These are phyloP conservation scores for Suillus hirtellus DNA, from an alignment of 768 basidiomycete species.

Conservation along the genomic window DNA sequence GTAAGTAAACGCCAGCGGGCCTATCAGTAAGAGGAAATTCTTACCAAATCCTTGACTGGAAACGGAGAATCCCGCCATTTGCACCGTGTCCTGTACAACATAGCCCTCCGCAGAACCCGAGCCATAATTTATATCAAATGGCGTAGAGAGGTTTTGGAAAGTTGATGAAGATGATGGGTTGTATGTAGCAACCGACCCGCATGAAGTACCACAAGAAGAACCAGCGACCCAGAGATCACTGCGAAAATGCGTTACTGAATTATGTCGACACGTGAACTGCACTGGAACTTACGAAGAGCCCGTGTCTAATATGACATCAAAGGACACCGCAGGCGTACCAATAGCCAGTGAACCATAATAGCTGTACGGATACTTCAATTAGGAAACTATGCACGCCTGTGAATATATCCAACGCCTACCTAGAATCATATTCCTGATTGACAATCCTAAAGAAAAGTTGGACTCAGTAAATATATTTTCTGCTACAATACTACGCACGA, in stretches of 20 bases:
- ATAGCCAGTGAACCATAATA: slow-evolving; percentile 42
- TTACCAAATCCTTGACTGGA: slow-evolving; percentile 45
- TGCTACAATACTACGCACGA: slow-evolving; percentile 36
- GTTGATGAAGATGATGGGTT: slow-evolving; percentile 36
- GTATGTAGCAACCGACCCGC: slow-evolving; percentile 33
- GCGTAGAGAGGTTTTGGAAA: slow-evolving; percentile 35
- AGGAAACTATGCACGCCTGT: background rate
- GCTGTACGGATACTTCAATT: slow-evolving; percentile 16
- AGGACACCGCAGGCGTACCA: slow-evolving; percentile 48
- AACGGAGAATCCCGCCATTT: slow-evolving; percentile 54
- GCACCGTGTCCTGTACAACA: slow-evolving; percentile 44
- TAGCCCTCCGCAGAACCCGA: slow-evolving; percentile 49
- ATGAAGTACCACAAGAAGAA: slow-evolving; percentile 31
- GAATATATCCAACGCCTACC: slow-evolving; percentile 36
- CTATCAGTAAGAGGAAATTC: background rate
- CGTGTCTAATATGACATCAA: slow-evolving; percentile 54
- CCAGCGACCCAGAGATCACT: slow-evolving; percentile 54
- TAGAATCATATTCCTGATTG: slow-evolving; percentile 67
- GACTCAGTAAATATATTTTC: slow-evolving; percentile 9
- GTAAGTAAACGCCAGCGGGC: slow-evolving; percentile 3
- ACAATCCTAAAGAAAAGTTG: slow-evolving; percentile 44
- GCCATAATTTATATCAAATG: slow-evolving; percentile 50
- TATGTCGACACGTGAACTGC: background rate
- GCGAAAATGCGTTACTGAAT: background rate
- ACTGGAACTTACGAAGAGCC: slow-evolving; percentile 38